phyloP scores from a whole-genome alignment of 495 filamentous ascomycete species.

The Evernia prunastri region DNA sequence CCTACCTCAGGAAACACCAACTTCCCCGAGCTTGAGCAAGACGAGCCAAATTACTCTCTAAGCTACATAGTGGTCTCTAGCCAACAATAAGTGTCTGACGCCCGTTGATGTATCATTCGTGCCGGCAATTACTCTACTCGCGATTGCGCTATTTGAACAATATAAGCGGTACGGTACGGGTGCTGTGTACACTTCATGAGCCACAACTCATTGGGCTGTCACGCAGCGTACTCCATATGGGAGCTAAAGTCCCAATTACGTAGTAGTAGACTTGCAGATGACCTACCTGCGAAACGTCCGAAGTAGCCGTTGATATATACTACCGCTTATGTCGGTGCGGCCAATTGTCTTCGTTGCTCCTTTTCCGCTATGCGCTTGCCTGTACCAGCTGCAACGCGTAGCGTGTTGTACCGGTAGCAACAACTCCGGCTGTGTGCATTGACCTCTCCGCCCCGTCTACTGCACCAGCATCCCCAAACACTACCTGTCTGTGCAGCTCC shows the following conservation, averaged over 20 bases:
- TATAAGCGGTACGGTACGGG: no score
- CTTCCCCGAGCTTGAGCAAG: no score
- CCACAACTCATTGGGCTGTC: neutral
- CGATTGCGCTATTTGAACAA: conserved; percentile 1
- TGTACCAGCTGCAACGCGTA: no score
- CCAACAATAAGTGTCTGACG: neutral
- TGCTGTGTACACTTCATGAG: neutral
- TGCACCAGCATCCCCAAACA: neutral
- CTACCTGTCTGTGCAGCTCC: neutral
- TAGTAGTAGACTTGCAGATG: neutral
- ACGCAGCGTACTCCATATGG: neutral
- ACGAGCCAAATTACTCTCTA: no score
- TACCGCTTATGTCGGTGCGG: neutral
- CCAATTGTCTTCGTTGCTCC: neutral
- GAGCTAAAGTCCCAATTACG: neutral
- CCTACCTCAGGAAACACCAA: no score
- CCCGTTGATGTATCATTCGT: neutral
- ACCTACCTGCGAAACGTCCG: neutral
- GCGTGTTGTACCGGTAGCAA: no score
- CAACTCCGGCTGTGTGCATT: neutral
- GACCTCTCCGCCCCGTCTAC: neutral
- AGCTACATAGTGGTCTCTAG: no score
- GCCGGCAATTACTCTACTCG: neutral
- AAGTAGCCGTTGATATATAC: neutral
- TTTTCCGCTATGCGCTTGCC: neutral